Evolutionary conservation across 176 grass and related monocot species (phyloP).

Genomic region (Triticum turgidum): DNA sequence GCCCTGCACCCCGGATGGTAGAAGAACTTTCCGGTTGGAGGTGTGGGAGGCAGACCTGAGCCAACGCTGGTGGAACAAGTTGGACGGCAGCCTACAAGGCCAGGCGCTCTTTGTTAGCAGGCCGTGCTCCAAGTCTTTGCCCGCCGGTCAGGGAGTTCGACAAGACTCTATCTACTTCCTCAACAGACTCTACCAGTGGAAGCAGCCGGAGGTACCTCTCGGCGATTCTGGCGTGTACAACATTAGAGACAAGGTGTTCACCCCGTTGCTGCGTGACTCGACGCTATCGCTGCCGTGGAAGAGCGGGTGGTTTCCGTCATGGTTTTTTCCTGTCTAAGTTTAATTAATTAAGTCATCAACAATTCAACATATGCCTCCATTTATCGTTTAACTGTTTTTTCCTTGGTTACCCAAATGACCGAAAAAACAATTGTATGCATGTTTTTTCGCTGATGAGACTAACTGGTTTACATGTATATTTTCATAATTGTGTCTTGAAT

Average conservation of each 20-base stretch:
- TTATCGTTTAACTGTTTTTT: too few relatives aligned
- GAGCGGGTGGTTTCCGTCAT: neutral
- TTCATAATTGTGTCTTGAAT: too few relatives aligned
- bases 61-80: neutral
- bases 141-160: neutral
- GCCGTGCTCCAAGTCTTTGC: conserved; percentile 8
- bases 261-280: neutral
- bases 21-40: neutral
- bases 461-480: too few relatives aligned
- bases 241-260: neutral
- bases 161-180: neutral
- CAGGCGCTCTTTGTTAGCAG: neutral
- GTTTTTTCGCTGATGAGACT: too few relatives aligned
- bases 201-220: neutral
- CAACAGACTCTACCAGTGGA: neutral
- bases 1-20: too few relatives aligned
- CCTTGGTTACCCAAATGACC: too few relatives aligned
- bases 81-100: neutral
- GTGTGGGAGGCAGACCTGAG: neutral
- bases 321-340: neutral
- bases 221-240: neutral
- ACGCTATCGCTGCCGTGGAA: neutral
- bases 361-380: too few relatives aligned
- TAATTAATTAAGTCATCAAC: neutral
- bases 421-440: too few relatives aligned